Base-by-base conservation (phyloP, 306 rosid species). In the Nissolia schottii region DNA sequence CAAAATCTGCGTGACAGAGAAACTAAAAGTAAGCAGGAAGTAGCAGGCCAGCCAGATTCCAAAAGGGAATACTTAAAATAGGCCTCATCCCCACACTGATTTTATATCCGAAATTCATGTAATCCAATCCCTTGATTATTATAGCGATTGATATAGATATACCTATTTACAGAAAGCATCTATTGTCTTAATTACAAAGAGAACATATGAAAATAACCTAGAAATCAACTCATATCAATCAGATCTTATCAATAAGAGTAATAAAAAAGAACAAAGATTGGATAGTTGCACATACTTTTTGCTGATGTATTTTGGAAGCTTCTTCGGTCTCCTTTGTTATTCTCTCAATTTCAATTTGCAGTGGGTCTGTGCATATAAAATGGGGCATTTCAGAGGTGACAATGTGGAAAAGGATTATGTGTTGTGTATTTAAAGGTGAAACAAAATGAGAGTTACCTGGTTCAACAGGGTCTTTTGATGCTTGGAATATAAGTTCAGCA, bases 311-410 rank as follows among this genome's bases (percentile, higher is more conserved):
- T 51, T 50, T 51, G 19, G 24, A 32, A 54, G 72, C 83, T 64
- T 74, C 78, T 54, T 78, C 83, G 3, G 15, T 67, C 53, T 18
- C 38, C 72, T 64, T 69, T 34, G 25, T 27, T 70, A 70, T 74
- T 70, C 51, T 53, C 76, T 59, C 72, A 71, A 64, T 70, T 64
- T 79, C 81, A 49, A 40, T 57, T 58, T 37, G 56, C 35, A 82
- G 50, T 18, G 81, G 71, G 31, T 68, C 63, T 55, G 62, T 43
- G 59, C 35, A 16, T 58, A 41, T 45, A 63, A 10, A 4, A 15
- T 23, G 32, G 40, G 64, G 60, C 70, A 56, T 48, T 69, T 77
- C 77, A 73, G 65, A 64, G 38, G 57, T 46, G 69, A 45, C 51
- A 38, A 7, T 18, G 51, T 66, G 64, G 69, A 74, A 61, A 62